A percentile compares a stretch with the other conserved stretches of the same genome.
Conservation (phyloP, 2,329 filamentous ascomycete species). For the Colletotrichum sp. region DNA sequence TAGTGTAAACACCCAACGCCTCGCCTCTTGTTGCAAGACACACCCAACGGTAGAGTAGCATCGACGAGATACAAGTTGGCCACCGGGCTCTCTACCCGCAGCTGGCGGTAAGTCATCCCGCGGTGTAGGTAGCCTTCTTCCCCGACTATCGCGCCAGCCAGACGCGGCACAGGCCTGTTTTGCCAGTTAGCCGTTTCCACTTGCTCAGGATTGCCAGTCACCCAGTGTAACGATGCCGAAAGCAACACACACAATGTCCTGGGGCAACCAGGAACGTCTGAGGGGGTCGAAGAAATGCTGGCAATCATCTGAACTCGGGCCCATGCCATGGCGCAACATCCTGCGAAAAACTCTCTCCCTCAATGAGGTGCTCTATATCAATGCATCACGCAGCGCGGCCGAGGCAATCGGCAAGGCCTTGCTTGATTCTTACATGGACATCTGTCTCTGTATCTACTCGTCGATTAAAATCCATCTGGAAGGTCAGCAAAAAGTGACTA, state of each 20-base stretch:
- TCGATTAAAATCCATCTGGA: background rate
- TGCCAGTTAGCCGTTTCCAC: background rate
- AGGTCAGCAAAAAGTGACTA: background rate
- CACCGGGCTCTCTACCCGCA: background rate
- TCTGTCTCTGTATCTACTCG: background rate
- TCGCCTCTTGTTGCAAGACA: background rate
- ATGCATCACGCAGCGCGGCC: background rate
- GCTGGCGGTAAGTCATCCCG: background rate
- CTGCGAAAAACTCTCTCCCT: constrained; percentile 1
- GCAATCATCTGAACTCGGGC: constrained; percentile 1
- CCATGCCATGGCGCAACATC: background rate
- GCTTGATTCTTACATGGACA: background rate
- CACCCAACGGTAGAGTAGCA: background rate
- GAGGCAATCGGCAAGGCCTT: background rate
- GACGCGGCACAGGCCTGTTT: background rate
- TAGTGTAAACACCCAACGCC: background rate
- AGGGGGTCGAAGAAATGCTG: background rate
- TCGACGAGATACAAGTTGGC: background rate
- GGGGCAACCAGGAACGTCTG: background rate
- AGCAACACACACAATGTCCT: background rate
- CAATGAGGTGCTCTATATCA: background rate
- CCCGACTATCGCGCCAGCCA: background rate
- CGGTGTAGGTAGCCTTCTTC: background rate
- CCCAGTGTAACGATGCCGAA: background rate
- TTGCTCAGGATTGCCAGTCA: background rate